Evolutionary conservation across 2,329 filamentous ascomycete species (phyloP), one percentile per base, ranked within the genome.

Genomic region (Lecanoromycetidae sp.): DNA sequence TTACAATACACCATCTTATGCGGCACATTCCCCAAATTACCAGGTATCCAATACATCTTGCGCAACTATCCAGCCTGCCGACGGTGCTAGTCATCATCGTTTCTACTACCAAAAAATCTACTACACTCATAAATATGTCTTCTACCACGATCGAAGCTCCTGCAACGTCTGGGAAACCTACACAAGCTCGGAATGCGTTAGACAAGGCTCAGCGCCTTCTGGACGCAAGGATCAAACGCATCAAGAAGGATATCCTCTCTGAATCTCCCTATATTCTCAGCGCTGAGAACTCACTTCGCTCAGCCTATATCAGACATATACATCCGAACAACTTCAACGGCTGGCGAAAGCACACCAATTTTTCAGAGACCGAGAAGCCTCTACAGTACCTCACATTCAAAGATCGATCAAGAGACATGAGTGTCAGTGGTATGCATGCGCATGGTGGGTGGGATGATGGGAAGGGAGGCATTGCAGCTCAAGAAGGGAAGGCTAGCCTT

Each of bases 381-480:
- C 65, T 77, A 44, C 77, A 80, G 57, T 80, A 80, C 59, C 68
- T 77, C 65, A 80, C 75, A 48, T 80, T 76, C 54, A 63, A 76
- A 45, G 74, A 71, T 47, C 75, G 77, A 58, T 72, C 78, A 57
- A 70, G 70, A 27, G 70, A 71, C 50, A 64, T 71, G 47, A 26
- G n/a, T 22, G 42, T 41, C 4, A 22, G 12, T 15, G 37, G 30
- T 12, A 60, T 76, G 42, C 63, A 71, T 52, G 68, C 69, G 9
- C 71, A 72, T 49, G 73, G 74, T 44, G 72, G 74, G 54, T 73
- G 74, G 63, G 70, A 72, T 39, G 68, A 72, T 58, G 66, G 65
- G 43, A 61, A 66, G 48, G 69, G 67, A 50, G 65, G 61, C 62
- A 66, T 63, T 51, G 65, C 67, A 55, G 60, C 59, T 22, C 62